phyloP scores from a whole-genome alignment of 2,329 filamentous ascomycete species.

The Talaromyces verruculosus region DNA sequence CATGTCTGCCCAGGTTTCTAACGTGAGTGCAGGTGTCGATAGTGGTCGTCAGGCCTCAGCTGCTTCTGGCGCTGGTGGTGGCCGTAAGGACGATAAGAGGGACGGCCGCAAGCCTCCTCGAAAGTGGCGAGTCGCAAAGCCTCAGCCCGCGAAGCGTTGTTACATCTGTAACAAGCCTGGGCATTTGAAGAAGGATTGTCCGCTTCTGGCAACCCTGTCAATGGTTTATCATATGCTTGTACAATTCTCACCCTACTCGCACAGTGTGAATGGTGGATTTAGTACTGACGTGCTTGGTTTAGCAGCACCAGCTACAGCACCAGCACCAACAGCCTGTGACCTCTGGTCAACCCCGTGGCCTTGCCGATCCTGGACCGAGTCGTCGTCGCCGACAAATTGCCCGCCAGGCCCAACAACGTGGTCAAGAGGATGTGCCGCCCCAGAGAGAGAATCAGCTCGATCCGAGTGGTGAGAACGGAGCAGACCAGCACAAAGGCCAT shows the following conservation, averaged over 20 bases:
- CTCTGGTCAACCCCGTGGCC: background rate
- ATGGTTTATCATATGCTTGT: background rate
- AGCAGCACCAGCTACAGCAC: background rate
- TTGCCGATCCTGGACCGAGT: background rate
- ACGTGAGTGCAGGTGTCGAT: background rate
- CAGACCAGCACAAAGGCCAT: background rate
- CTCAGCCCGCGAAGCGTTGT: background rate
- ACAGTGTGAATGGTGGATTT: background rate
- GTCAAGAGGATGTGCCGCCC: too few species aligned
- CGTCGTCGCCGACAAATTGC: background rate
- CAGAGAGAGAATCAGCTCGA: background rate
- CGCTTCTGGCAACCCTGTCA: too few species aligned
- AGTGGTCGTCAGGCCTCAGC: conserved; percentile 1
- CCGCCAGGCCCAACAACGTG: background rate
- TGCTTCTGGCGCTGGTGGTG: conserved; percentile 1
- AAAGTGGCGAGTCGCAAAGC: background rate
- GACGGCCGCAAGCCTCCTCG: conserved; percentile 1
- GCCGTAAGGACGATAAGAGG: conserved; percentile 1
- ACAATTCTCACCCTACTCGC: background rate
- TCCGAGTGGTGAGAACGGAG: background rate
- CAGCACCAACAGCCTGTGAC: background rate
- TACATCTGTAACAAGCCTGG: background rate
- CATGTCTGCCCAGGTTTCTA: background rate
- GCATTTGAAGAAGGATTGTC: background rate
- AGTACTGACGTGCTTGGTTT: background rate